phyloP scores from a whole-genome alignment of 2,329 filamentous ascomycete species.

The Truncatella angustata region DNA sequence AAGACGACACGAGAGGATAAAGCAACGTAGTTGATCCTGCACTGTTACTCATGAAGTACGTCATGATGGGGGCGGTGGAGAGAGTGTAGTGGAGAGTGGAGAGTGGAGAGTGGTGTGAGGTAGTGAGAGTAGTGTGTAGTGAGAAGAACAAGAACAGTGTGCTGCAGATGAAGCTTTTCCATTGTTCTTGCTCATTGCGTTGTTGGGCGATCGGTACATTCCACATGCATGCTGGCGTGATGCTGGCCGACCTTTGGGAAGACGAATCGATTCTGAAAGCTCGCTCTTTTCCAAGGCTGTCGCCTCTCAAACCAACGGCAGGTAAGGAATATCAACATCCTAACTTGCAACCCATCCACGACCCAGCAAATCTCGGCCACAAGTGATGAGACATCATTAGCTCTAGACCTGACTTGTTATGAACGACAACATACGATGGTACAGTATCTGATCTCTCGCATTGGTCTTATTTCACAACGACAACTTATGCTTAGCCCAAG shows the following conservation, averaged over 20 bases:
- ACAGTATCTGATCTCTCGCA: slow-evolving; percentile 14
- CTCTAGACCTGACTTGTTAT: slow-evolving; percentile 15
- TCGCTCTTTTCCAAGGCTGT: background rate
- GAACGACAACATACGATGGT: slow-evolving; percentile 15
- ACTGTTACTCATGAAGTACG: background rate
- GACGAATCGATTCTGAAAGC: background rate
- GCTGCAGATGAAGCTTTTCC: slow-evolving; percentile 11
- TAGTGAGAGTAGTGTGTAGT: slow-evolving; percentile 12
- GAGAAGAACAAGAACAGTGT: slow-evolving; percentile 15
- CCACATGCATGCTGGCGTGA: background rate
- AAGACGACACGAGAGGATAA: background rate
- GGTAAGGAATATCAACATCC: background rate
- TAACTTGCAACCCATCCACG: background rate
- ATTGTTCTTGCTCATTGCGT: slow-evolving; percentile 1
- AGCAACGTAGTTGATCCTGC: background rate
- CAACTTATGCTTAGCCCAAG: background rate
- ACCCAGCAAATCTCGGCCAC: background rate
- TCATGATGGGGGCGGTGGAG: slow-evolving; percentile 6
- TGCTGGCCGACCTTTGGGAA: background rate
- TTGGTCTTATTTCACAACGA: background rate
- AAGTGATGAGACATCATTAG: slow-evolving; percentile 14
- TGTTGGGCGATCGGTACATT: too few relatives aligned
- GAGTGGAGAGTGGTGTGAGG: slow-evolving; percentile 9
- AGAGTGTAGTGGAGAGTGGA: background rate
- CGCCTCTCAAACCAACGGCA: background rate